These are phyloP conservation scores for Bisporella sp. DNA, from an alignment of 2,329 filamentous ascomycete species.

Conservation along the genomic window DNA sequence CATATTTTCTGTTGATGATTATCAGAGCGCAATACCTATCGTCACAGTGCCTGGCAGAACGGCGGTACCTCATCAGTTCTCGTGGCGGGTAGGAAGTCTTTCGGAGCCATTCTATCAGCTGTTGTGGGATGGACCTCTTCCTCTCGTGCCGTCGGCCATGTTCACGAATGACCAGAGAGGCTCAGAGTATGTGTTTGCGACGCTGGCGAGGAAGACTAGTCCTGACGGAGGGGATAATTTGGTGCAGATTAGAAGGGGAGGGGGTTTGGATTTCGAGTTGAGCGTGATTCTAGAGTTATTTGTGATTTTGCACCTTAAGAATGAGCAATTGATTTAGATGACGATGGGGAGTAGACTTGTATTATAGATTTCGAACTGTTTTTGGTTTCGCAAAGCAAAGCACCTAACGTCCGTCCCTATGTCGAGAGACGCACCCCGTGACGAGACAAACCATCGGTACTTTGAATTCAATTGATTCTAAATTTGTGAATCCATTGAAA, in stretches of 20 bases:
- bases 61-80: constrained; percentile 1
- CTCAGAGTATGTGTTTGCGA: constrained; percentile 2
- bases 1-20: not conserved
- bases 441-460: no score
- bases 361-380: no score
- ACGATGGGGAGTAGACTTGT: no score
- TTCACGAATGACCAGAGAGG: constrained; percentile 2
- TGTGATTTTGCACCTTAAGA: not conserved
- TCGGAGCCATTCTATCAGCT: constrained; percentile 2
- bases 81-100: constrained; percentile 1
- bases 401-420: no score
- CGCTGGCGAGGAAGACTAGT: constrained; percentile 1
- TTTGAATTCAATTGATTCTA: no score
- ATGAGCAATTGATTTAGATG: not conserved
- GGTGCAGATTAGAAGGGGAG: not conserved
- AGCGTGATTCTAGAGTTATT: not conserved
- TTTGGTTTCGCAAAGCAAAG: no score
- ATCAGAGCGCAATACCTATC: constrained; percentile 2
- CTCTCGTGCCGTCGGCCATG: not conserved
- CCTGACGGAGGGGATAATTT: not conserved
- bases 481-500: no score
- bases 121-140: constrained; percentile 1
- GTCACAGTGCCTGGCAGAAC: constrained; percentile 1
- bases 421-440: no score
- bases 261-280: not conserved